Evolutionary conservation across 208 protist species (phyloP), one percentile per base, ranked within the genome.

Genomic region (Wallacemonas sp.): DNA sequence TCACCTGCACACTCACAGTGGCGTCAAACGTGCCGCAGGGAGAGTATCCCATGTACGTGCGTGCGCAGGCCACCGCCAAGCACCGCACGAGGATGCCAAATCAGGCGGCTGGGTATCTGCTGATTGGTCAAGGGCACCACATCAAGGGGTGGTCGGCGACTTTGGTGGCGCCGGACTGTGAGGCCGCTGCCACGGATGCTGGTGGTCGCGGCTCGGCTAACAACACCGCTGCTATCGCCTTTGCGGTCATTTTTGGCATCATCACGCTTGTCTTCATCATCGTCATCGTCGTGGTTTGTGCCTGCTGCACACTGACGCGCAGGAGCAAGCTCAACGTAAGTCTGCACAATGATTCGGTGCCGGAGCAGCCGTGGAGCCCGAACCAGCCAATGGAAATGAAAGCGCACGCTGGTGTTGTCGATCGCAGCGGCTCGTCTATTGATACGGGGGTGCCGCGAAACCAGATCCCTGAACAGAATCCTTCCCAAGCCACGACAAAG

Each of bases 41-140:
- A 15, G 66, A 17, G 28, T 79, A 75, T 33, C 67, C 64, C n/a
- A 46, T 75, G 45, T 79, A 63, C 53, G 66, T 63, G 38, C 31
- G 46, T 33, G 26, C 74, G 28, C 73, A 79, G 62, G 73, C 72
- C 42, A 74, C 67, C 59, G 33, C 26, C 26, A 70, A n/a, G n/a
- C n/a, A 53, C 46, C 24, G 22, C 2, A 79, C 74, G 73, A 61
- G 66, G 67, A 74, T 67, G 39, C 73, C 73, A 19, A 38, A 58
- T 2, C 33, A 38, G 28, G 62, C 60, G n/a, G 64, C 74, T 12
- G 72, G 72, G 39, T 69, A 51, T 56, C 2, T 77, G 15, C 56
- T 65, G n/a, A 33, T 63, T 38, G 51, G 41, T 1, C 24, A 24
- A n/a, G 45, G 54, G 47, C n/a, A 19, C 17, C 39, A 61, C 0